Base-by-base conservation (phyloP, 1,284 basidiomycete genomes). In the Tylopilus orsonianus region DNA sequence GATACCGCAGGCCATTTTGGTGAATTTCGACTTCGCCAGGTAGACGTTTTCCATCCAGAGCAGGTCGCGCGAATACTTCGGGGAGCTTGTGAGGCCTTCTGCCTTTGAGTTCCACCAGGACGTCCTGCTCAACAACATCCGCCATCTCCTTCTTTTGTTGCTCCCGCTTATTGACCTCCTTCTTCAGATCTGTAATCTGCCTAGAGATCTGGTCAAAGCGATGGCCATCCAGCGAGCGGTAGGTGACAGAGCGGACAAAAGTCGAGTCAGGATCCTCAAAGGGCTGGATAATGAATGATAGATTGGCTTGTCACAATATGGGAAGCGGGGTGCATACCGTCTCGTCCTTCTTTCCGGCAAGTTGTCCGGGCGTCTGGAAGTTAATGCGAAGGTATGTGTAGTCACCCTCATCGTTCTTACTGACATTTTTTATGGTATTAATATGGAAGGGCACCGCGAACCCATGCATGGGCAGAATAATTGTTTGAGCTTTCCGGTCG, bases 141-240 rank as follows among this genome's bases (percentile, higher is more conserved):
- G 96, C 95, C 82, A 98, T 86, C 69, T 97, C 95, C 71, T 96
- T 96, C 77, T 93, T 91, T 70, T 99, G 95, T 51, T 95, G 93
- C 64, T 98, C 96, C 35, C 93, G 84, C 74, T 99, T 99, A 64
- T 93, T 94, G 30, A 93, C 93, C 48, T 93, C 90, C 70, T 97
- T 98, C 76, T 97, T 97, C 62, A 99, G 70, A 50, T 94, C 94
- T 1, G 90, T 94, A 56, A 99, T 98, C 62, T 93, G 87, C 68
- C 91, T 95, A 67, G 81, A 89, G 16, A 99, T 80, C 54, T 81
- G 83, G 59, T 94, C 85, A 65, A 99, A 94, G 44, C 95, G 93
- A 58, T 88, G 85, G 14, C 83, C 81, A 61, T 99, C 95, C 12
- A 86, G 79, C 4, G 93, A 96, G 41, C 96, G 89, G 71, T 96